Base-by-base conservation (phyloP, 1,284 basidiomycete species). In the Coriolopsis trogii region DNA sequence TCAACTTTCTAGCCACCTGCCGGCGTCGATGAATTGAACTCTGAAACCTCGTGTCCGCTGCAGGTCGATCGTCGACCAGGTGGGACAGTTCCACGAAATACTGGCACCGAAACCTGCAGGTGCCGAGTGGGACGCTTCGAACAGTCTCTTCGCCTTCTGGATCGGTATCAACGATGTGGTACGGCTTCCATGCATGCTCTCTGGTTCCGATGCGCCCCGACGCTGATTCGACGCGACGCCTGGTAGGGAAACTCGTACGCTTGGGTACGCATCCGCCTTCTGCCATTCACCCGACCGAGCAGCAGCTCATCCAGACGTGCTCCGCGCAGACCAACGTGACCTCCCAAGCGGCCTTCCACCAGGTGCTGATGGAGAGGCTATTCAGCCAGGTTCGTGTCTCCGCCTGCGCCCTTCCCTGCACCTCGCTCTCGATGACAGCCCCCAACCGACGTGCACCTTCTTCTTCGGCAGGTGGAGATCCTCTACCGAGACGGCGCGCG, bases 111-210 rank as follows among this genome's bases (percentile, higher is more conserved):
- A 77, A 53, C 84, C 82, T 1, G 53, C 60, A 8, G 78, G 73
- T 15, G 82, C 80, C 1, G 56, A 70, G 31, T 87, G 84, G 84
- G 63, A 72, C 36, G 76, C 78, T 56, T 69, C 73, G 2, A 77
- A 85, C 61, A 76, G 81, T 25, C 68, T 85, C 1, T 85, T 85
- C 62, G 78, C 79, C 3, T 62, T 85, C 46, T 87, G 82, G 80
- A 84, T 87, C 58, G 84, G 84, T 5, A 86, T 86, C 50, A 85
- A 85, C 50, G 83, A 83, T 56, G 75, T 84, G 39, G 81, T 83
- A 65, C 36, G 33, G n/a, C 30, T 53, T 34, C 33, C 33, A 26
- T 53, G n/a, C 33, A 13, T 16, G n/a, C 23, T 21, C 6, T 31
- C 28, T 43, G 43, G 29, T 26, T 33, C 44, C 37, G 31, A 33